Percentiles rank a stretch among this genome's conserved stretches.
phyloP scores from a whole-genome alignment of 2,329 filamentous ascomycete species.

The Talaromyces verruculosus region DNA sequence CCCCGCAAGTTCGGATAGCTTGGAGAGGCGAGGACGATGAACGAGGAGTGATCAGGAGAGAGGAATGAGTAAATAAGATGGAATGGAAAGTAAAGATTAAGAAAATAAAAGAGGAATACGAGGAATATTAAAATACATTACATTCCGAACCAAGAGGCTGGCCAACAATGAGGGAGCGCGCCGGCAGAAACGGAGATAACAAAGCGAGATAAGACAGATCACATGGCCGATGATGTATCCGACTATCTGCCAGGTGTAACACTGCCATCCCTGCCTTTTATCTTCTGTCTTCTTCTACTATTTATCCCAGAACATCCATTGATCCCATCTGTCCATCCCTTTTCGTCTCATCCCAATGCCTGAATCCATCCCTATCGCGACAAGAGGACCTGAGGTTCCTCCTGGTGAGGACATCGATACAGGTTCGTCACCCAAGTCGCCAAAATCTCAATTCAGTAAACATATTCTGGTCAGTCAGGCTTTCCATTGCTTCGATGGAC shows the following conservation, averaged over 20 bases:
- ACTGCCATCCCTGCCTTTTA: background rate
- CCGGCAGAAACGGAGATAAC: constrained; percentile 13
- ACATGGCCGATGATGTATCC: constrained; percentile 14
- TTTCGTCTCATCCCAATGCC: constrained; percentile 10
- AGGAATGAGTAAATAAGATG: background rate
- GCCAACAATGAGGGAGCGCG: background rate
- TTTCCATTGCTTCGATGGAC: background rate
- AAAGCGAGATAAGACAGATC: constrained; percentile 14
- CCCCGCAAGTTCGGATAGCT: constrained; percentile 15
- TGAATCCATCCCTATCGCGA: constrained; percentile 14
- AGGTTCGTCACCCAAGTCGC: constrained; percentile 12
- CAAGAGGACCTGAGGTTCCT: background rate
- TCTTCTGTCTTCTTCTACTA: background rate
- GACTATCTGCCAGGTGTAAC: background rate
- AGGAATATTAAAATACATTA: background rate
- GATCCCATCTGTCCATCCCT: background rate
- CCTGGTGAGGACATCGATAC: background rate
- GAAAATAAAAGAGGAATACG: background rate
- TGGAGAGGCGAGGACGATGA: background rate
- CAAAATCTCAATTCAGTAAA: constrained; percentile 22
- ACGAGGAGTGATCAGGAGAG: background rate
- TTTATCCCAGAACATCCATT: background rate
- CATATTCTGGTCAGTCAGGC: constrained; percentile 21
- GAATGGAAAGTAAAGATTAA: background rate
- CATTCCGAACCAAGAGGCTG: background rate